phyloP scores from a whole-genome alignment of 2,329 filamentous ascomycete species.

The Diplodia sapinea region DNA sequence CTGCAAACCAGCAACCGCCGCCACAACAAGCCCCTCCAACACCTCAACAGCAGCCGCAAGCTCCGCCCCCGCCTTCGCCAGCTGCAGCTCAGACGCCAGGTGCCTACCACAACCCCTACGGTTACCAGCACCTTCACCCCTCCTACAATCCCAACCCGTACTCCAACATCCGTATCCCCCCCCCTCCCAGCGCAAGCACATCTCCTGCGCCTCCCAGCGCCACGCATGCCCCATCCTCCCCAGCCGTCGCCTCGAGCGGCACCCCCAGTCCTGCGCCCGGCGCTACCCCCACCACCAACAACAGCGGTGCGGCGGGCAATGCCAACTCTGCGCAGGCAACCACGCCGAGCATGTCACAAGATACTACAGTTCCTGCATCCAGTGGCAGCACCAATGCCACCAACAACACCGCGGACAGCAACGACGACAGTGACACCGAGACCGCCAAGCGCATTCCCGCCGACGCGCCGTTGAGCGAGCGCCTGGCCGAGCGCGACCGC shows the following conservation, averaged over 20 bases:
- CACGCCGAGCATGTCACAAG: constrained; percentile 15
- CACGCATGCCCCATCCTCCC: neutral
- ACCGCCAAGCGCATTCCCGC: constrained; percentile 10
- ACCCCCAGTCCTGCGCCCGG: constrained; percentile 11
- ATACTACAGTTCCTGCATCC: constrained; percentile 11
- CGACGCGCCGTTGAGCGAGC: constrained; percentile 25
- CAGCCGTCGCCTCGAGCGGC: neutral
- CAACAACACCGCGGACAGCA: neutral
- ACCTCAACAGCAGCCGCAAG: constrained; percentile 36
- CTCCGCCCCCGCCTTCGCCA: constrained; percentile 43
- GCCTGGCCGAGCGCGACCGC: constrained; percentile 47
- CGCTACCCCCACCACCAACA: constrained; percentile 5
- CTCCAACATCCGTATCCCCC: constrained; percentile 29
- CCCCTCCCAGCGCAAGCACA: constrained; percentile 15
- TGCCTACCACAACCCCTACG: constrained; percentile 41
- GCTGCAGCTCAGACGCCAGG: constrained; percentile 34
- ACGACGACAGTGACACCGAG: neutral
- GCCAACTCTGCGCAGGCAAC: constrained; percentile 3
- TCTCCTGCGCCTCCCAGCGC: constrained; percentile 2
- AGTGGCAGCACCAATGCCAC: neutral
- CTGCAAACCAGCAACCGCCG: constrained; percentile 16
- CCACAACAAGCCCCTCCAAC: constrained; percentile 24
- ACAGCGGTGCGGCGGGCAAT: neutral
- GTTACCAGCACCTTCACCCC: constrained; percentile 27
- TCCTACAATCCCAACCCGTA: constrained; percentile 23